These are phyloP conservation scores for Schizosaccharomyces versatilis DNA, from an alignment of 1,139 yeast species.

Conservation along the genomic window DNA sequence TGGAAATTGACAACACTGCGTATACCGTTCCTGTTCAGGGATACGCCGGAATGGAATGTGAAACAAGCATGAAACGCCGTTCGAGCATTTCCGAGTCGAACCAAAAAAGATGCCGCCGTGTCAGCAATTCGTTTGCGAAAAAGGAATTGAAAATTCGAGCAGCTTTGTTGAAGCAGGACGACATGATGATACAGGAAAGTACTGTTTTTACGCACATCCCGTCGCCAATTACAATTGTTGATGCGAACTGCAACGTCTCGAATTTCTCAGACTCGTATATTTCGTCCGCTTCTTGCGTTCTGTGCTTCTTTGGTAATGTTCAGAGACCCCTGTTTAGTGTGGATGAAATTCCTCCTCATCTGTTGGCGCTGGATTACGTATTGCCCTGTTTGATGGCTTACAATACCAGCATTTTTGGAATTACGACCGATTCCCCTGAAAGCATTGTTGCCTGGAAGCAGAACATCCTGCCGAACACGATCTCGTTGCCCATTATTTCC, in stretches of 20 bases:
- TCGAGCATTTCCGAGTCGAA: not conserved
- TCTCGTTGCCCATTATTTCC: not conserved
- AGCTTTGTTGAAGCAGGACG: not conserved
- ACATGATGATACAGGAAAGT: not conserved
- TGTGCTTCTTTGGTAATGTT: not conserved
- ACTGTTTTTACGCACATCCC: not conserved
- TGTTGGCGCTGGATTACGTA: not conserved
- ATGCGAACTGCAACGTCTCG: not conserved
- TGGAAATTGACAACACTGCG: too few species aligned
- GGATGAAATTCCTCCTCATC: not conserved
- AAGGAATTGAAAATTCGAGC: not conserved
- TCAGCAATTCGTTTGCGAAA: not conserved
- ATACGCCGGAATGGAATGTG: not conserved
- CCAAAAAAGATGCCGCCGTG: not conserved
- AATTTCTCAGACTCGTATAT: constrained; percentile 11
- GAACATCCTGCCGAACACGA: not conserved
- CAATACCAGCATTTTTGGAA: not conserved
- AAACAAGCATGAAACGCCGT: not conserved
- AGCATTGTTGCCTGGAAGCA: not conserved
- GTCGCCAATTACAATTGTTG: not conserved
- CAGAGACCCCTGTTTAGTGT: not conserved
- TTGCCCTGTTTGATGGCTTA: not conserved
- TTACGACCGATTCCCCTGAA: not conserved
- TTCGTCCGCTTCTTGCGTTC: not conserved
- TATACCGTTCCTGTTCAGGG: too few species aligned